Percentiles rank a stretch among this genome's conserved stretches.
These are phyloP conservation scores for Sabuloglossum arenarium DNA, from an alignment of 495 filamentous ascomycete genomes.

Conservation along the genomic window DNA sequence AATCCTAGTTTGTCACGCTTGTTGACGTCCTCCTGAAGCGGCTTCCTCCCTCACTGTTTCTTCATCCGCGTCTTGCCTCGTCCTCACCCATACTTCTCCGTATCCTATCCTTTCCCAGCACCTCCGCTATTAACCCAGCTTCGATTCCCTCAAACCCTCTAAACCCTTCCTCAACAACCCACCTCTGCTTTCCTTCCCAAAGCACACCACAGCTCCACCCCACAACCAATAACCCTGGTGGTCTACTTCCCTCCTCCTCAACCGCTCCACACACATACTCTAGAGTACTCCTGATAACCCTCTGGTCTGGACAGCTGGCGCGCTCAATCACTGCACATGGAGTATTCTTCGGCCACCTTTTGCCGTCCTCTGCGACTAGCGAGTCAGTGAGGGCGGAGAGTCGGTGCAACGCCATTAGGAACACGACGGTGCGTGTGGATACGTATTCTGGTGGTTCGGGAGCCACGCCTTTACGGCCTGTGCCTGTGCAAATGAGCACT, in stretches of 20 bases:
- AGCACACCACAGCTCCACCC: constrained; percentile 69
- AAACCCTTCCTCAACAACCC: constrained; percentile 85
- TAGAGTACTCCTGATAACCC: constrained; percentile 73
- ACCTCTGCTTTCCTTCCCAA: constrained; percentile 33
- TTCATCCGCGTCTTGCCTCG: too few species aligned
- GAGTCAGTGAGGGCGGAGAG: constrained; percentile 35
- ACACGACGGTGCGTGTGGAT: constrained; percentile 63
- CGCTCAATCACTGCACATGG: constrained; percentile 87
- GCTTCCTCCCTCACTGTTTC: too few species aligned
- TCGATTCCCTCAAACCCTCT: constrained; percentile 26
- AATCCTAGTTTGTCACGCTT: too few species aligned
- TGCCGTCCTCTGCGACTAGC: constrained; percentile 18
- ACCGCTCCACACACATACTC: constrained; percentile 60
- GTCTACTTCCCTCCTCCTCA: constrained; percentile 73
- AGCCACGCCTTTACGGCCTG: constrained; percentile 73
- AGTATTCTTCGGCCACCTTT: constrained; percentile 23
- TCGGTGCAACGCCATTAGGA: constrained; percentile 86
- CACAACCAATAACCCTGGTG: constrained; percentile 79
- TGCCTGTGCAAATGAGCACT: constrained; percentile 84
- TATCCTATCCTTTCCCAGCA: too few species aligned
- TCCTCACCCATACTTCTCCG: too few species aligned
- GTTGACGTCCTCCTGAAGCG: too few species aligned
- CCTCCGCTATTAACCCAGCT: too few species aligned
- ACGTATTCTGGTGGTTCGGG: constrained; percentile 65
- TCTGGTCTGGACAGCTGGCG: constrained; percentile 86